Evolutionary conservation across 2,329 filamentous ascomycete species (phyloP).

Genomic region (Sarocladium brachiariae): DNA sequence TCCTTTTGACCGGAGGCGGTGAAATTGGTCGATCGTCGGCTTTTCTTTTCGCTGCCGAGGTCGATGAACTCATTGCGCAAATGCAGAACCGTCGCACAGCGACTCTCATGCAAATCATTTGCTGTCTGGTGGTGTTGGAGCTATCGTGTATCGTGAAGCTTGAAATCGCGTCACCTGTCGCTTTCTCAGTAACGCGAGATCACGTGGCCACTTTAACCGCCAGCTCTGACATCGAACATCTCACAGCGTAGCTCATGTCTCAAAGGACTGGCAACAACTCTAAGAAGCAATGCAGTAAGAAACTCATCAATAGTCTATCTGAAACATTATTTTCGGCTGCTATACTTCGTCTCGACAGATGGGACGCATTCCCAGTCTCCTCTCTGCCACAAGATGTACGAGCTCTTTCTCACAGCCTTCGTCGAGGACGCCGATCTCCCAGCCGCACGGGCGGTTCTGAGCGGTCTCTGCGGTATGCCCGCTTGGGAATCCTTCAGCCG

Average conservation of each 20-base stretch:
- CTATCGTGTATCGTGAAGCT: background rate
- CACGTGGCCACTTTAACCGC: slow-evolving; percentile 21
- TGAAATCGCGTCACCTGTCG: slow-evolving; percentile 1
- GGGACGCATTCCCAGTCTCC: background rate
- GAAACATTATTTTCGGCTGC: background rate
- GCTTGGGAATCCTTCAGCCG: slow-evolving; percentile 43
- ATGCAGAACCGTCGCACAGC: slow-evolving; percentile 1
- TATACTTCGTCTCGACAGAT: background rate
- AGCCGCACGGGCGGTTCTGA: slow-evolving; percentile 44
- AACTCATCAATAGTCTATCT: background rate
- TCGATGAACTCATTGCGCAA: slow-evolving; percentile 19
- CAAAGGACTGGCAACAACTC: background rate
- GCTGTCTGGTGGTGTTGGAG: slow-evolving; percentile 1
- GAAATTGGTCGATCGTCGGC: slow-evolving; percentile 38
- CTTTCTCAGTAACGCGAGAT: slow-evolving; percentile 20
- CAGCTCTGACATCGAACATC: background rate
- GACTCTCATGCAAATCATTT: background rate
- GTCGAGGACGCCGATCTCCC: slow-evolving; percentile 43
- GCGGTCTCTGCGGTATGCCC: slow-evolving; percentile 51
- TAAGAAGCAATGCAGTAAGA: background rate
- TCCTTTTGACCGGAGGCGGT: slow-evolving; percentile 47
- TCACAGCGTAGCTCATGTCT: background rate
- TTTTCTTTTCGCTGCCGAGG: slow-evolving; percentile 26
- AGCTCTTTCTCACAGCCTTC: slow-evolving; percentile 50
- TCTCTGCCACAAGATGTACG: slow-evolving; percentile 40